These are phyloP conservation scores for Protomyces arabidopsidicola DNA, from an alignment of 1,139 yeast genomes.

Conservation along the genomic window DNA sequence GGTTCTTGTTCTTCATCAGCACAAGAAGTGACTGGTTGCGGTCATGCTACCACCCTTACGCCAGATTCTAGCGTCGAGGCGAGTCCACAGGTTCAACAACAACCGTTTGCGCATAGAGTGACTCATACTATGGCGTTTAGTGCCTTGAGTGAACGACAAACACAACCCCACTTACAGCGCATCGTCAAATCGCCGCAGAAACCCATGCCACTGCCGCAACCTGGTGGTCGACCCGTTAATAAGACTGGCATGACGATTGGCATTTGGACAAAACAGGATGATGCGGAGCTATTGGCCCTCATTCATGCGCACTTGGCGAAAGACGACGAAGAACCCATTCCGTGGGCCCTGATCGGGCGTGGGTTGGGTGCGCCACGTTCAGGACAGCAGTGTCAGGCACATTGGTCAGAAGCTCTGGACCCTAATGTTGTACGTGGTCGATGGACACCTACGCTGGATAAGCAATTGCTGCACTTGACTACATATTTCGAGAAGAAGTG, in stretches of 20 bases:
- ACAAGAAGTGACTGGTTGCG: not conserved
- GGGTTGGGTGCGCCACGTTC: slow-evolving; percentile 47
- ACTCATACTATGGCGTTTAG: too few species aligned
- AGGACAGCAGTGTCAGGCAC: slow-evolving; percentile 90
- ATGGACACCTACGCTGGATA: slow-evolving; percentile 78
- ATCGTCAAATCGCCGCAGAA: not conserved
- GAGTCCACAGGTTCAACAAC: not conserved
- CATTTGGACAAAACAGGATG: not conserved
- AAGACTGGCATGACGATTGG: not conserved
- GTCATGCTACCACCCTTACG: not conserved
- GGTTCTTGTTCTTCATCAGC: not conserved
- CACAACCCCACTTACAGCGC: not conserved
- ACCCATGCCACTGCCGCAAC: not conserved
- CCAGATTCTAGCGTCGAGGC: not conserved
- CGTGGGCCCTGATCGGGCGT: not conserved
- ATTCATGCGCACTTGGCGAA: not conserved
- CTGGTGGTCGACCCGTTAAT: not conserved
- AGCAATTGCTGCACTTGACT: slow-evolving; percentile 59
- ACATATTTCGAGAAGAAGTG: slow-evolving; percentile 77
- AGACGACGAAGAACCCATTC: not conserved
- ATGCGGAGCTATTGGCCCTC: not conserved
- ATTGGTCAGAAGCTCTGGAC: slow-evolving; percentile 82
- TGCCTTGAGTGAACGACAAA: too few species aligned
- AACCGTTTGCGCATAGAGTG: too few species aligned
- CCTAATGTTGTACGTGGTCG: slow-evolving; percentile 75